Conservation (phyloP, 2,329 filamentous ascomycete species). For the Phyllosticta citrichinensis region DNA sequence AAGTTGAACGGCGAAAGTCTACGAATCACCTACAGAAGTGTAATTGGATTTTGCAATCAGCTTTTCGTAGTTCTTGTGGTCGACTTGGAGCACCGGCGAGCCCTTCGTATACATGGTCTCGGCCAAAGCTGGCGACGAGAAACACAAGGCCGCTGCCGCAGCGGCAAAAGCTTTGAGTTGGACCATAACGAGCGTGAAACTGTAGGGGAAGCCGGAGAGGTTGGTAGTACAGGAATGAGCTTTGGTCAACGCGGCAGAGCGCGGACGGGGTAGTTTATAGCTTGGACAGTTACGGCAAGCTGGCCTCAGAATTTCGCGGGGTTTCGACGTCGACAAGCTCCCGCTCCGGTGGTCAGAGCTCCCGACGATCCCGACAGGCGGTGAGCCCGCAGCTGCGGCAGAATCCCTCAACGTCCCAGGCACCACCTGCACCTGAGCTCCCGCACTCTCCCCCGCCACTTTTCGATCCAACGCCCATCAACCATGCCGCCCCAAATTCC, state of each 20-base stretch:
- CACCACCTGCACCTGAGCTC: neutral
- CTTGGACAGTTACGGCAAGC: constrained; percentile 4
- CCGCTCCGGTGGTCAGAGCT: constrained; percentile 6
- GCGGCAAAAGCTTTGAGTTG: constrained; percentile 33
- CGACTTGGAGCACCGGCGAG: constrained; percentile 78
- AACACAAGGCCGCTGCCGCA: constrained; percentile 52
- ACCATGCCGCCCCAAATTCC: constrained; percentile 65
- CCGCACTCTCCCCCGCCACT: neutral
- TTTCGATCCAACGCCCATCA: neutral
- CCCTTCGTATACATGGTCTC: constrained; percentile 75
- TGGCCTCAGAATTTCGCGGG: constrained; percentile 10
- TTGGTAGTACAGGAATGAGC: neutral
- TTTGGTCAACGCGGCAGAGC: neutral
- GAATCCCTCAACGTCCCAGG: neutral
- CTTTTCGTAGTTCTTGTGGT: constrained; percentile 66
- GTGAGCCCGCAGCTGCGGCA: neutral
- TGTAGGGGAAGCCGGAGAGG: neutral
- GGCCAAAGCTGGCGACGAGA: constrained; percentile 53
- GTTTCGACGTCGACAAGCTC: constrained; percentile 9
- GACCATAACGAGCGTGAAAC: constrained; percentile 21
- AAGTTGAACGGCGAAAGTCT: neutral
- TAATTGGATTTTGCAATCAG: constrained; percentile 84
- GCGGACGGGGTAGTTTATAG: neutral
- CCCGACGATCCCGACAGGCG: neutral
- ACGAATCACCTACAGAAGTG: constrained; percentile 60